Conservation (phyloP, 2,329 filamentous ascomycete genomes). For the Leptographium wingfieldii region DNA sequence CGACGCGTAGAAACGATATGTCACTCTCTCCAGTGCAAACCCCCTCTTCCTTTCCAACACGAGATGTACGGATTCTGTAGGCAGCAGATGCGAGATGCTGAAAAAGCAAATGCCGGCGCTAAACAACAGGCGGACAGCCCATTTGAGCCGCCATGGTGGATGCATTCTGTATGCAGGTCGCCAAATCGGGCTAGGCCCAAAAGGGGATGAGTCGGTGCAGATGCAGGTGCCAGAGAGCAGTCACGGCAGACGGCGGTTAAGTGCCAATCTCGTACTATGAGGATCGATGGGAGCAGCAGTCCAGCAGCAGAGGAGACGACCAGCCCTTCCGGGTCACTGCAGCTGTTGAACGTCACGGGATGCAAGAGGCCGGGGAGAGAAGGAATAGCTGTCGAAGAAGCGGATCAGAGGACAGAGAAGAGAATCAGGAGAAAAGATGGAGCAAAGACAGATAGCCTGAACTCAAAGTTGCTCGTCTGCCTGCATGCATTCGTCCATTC, state of each 20-base stretch:
- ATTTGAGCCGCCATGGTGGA: background rate
- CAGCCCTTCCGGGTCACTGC: background rate
- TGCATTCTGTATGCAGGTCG: background rate
- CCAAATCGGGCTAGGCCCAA: background rate
- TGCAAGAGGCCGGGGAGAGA: background rate
- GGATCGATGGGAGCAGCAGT: background rate
- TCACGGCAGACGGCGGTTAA: background rate
- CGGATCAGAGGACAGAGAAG: too few relatives aligned
- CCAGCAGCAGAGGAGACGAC: background rate
- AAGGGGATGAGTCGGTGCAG: background rate
- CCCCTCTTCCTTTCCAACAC: too few relatives aligned
- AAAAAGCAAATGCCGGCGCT: background rate
- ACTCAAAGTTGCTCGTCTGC: background rate
- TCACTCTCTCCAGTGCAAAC: background rate
- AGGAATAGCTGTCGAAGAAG: background rate
- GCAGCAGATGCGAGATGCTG: background rate
- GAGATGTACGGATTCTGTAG: background rate
- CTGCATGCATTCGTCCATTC: background rate
- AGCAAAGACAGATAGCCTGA: too few relatives aligned
- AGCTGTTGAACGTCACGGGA: background rate
- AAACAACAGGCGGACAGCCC: background rate
- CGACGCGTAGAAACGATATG: background rate
- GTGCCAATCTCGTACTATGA: too few relatives aligned
- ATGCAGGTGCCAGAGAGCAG: background rate
- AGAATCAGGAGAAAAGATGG: too few relatives aligned